Conservation (phyloP, 1,284 basidiomycete species). For the Sphagnurus paluster region DNA sequence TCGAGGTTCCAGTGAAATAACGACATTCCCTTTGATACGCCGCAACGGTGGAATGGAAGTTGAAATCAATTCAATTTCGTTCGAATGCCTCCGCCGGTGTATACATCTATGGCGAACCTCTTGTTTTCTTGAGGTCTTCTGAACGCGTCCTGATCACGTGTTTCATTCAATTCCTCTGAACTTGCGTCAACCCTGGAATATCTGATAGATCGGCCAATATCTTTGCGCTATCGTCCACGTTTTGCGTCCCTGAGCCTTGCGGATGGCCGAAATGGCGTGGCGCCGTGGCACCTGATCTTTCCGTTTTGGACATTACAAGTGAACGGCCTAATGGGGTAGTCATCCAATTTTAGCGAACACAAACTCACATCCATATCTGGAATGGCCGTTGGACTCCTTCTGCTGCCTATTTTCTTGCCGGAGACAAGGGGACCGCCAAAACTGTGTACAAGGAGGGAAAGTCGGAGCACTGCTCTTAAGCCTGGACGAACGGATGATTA, state of each 20-base stretch:
- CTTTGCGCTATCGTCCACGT: constrained; percentile 13
- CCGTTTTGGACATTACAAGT: constrained; percentile 29
- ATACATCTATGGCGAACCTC: too few relatives aligned
- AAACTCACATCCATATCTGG: constrained; percentile 31
- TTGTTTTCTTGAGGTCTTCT: constrained; percentile 4
- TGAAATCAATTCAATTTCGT: neutral
- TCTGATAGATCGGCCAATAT: constrained; percentile 20
- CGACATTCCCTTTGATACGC: neutral
- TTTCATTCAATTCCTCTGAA: neutral
- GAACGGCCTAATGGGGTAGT: constrained; percentile 29
- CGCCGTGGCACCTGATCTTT: constrained; percentile 19
- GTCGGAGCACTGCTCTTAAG: constrained; percentile 34
- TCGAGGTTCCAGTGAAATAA: constrained; percentile 3
- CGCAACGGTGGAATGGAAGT: neutral
- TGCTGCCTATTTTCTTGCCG: constrained; percentile 1
- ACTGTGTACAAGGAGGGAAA: constrained; percentile 32
- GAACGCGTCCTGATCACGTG: constrained; percentile 6
- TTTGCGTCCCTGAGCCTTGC: constrained; percentile 13
- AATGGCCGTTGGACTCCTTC: constrained; percentile 6
- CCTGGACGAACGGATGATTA: constrained; percentile 17
- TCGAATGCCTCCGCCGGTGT: too few relatives aligned
- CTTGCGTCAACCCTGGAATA: constrained; percentile 4
- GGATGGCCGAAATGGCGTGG: constrained; percentile 2
- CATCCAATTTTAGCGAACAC: constrained; percentile 24
- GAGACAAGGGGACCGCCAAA: constrained; percentile 35